Evolutionary conservation across 2,329 filamentous ascomycete genomes (phyloP), one percentile per base, ranked within the genome.

Genomic region (Fusarium concolor): DNA sequence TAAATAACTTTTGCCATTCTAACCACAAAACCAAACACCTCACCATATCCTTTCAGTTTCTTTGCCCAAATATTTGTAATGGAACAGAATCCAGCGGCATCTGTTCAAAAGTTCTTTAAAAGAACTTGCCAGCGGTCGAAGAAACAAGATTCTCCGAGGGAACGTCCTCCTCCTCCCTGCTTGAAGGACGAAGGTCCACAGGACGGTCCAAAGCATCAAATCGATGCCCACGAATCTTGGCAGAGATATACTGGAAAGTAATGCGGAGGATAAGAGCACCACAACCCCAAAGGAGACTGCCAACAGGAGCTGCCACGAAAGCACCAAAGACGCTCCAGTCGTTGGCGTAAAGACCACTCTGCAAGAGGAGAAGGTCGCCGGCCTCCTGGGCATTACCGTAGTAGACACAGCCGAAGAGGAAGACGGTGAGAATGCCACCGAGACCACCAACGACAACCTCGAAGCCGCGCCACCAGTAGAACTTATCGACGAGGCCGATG

Each of bases 301-400:
- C 92, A 3, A 94, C 79, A 0, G 92, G 92, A 0, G 92, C 92
- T 11, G 90, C 91, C 6, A 95, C 89, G 73, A 95, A 96, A 6
- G 92, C 92, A 71, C 92, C 92, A 77, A 96, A 96, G 3, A 87
- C 91, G 65, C 88, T 90, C 93, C 93, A 96, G 77, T 95, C 92
- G 46, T 89, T 84, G 1, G 84, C 87, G 77, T 94, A 96, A 20
- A 96, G 82, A 1, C 92, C 92, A 68, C 90, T 83, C 75, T 92
- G 85, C 14, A 96, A 80, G 26, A 95, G 81, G 49, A 96, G 85
- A 56, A 96, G 85, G 59, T 90, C 83, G 2, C 85, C 90, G 7
- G 90, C 92, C 9, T 84, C 74, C 53, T 83, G 76, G 2, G 87
- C 89, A 73, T 89, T 85, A 45, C 89, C 90, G 75, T 92, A 94